A percentile compares a stretch with the other conserved stretches of the same genome.
Evolutionary conservation across 176 grass and related monocot species (phyloP).

Genomic region (Otatea glauca): DNA sequence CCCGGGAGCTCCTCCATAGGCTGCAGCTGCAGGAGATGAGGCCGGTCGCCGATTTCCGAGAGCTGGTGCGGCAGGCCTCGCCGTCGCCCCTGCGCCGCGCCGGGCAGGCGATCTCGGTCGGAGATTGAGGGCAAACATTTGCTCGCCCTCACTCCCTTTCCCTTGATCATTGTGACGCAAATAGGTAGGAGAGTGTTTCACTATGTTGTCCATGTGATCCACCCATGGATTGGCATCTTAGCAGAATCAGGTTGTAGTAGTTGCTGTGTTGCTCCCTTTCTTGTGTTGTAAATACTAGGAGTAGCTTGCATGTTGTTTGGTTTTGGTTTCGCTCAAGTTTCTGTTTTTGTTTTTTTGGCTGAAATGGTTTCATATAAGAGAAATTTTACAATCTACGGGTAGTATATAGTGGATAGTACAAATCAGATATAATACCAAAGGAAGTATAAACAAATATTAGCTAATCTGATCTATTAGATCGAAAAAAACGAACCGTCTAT

Average conservation of each 20-base stretch:
- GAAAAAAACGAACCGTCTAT: too few species aligned
- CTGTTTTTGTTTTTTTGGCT: not conserved
- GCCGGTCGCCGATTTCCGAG: constrained; percentile 27
- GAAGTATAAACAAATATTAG: too few species aligned
- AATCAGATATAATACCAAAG: too few species aligned
- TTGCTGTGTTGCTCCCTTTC: not conserved
- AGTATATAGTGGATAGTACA: too few species aligned
- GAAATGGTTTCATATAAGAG: not conserved
- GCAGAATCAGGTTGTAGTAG: not conserved
- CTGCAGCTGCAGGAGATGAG: constrained; percentile 49
- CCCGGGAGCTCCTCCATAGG: constrained; percentile 49
- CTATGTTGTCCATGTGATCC: not conserved
- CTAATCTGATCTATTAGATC: too few species aligned
- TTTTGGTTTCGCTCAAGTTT: constrained; percentile 16
- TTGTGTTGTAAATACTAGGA: constrained; percentile 30
- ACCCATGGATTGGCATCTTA: constrained; percentile 8
- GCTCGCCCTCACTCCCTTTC: too few species aligned
- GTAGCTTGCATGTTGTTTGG: not conserved
- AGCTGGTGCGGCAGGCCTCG: constrained; percentile 30
- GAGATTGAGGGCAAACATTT: constrained; percentile 33
- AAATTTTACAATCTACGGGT: too few species aligned
- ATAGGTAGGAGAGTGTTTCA: not conserved
- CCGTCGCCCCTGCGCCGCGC: constrained; percentile 40
- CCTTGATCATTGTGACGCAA: constrained; percentile 9
- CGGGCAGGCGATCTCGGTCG: constrained; percentile 47